Percentiles rank a stretch among this genome's conserved stretches.
Conservation (phyloP, 1,139 yeast genomes). For the Kodamaea anthophila region DNA sequence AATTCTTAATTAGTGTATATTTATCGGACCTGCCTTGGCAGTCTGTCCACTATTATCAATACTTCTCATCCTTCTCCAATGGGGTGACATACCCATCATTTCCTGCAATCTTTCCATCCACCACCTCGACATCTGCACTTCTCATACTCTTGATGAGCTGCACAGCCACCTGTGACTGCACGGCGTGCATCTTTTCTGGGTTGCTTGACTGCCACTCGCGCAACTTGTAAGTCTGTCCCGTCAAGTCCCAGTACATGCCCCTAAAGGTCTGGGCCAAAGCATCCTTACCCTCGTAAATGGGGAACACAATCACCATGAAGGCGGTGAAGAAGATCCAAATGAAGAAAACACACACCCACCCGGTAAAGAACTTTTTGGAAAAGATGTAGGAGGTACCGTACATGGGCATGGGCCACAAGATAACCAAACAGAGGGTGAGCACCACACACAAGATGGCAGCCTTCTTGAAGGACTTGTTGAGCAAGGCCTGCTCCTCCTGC, state of each 20-base stretch:
- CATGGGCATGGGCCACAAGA: constrained; percentile 88
- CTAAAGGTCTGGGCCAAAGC: constrained; percentile 58
- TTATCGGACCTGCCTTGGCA: no score
- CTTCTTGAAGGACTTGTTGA: constrained; percentile 46
- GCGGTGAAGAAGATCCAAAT: constrained; percentile 64
- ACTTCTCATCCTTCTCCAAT: constrained; percentile 18
- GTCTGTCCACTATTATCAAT: not conserved
- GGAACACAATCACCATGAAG: constrained; percentile 52
- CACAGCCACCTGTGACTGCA: constrained; percentile 50
- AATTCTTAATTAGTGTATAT: no score
- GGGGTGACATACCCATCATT: constrained; percentile 21
- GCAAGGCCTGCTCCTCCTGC: constrained; percentile 38
- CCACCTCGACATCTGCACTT: constrained; percentile 17
- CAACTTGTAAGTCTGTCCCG: constrained; percentile 68
- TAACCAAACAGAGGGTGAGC: constrained; percentile 54
- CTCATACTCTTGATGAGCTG: constrained; percentile 23
- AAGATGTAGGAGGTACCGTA: constrained; percentile 70
- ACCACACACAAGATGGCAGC: constrained; percentile 52
- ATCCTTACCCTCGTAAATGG: constrained; percentile 61
- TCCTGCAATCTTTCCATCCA: constrained; percentile 24
- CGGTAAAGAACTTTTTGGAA: constrained; percentile 67
- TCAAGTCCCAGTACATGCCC: constrained; percentile 78
- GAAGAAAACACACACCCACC: constrained; percentile 73
- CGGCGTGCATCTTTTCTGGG: constrained; percentile 67
- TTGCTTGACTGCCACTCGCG: constrained; percentile 65